Conservation (phyloP, 2,329 filamentous ascomycete genomes). For the Rutstroemia sydowiana region DNA sequence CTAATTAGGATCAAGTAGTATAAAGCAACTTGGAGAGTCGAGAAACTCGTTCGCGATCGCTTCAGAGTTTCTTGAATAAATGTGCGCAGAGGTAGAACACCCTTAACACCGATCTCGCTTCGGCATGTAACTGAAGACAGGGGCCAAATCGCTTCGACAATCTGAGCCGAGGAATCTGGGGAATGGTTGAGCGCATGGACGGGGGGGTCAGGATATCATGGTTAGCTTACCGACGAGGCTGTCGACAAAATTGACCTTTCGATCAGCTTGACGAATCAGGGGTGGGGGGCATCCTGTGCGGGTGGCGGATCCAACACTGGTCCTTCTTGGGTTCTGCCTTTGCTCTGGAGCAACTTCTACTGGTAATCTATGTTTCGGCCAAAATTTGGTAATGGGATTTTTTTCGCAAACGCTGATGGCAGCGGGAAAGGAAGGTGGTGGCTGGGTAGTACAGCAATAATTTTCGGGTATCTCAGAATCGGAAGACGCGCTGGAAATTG, state of each 20-base stretch:
- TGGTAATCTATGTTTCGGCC: conserved; percentile 29
- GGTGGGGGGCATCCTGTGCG: conserved; percentile 61
- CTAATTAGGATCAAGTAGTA: conserved; percentile 96
- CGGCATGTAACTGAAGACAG: conserved; percentile 74
- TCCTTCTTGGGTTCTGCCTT: conserved; percentile 57
- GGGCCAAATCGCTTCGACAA: conserved; percentile 96
- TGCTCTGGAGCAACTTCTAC: conserved; percentile 50
- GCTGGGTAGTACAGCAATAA: conserved; percentile 32
- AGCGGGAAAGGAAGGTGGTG: conserved; percentile 30
- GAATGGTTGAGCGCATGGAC: conserved; percentile 31
- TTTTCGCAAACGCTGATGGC: conserved; percentile 28
- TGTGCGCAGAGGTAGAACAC: conserved; percentile 80
- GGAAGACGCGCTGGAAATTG: conserved; percentile 50
- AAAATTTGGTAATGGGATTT: conserved; percentile 23
- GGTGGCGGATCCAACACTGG: conserved; percentile 45
- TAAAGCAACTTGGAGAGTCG: conserved; percentile 89
- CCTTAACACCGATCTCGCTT: conserved; percentile 63
- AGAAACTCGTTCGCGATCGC: conserved; percentile 93
- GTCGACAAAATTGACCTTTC: conserved; percentile 92
- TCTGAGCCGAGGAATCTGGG: conserved; percentile 90
- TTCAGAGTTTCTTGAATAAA: conserved; percentile 97
- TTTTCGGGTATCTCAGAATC: conserved; percentile 41
- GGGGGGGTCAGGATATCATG: conserved; percentile 24
- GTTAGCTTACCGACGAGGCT: conserved; percentile 85
- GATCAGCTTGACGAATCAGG: conserved; percentile 79